These are phyloP conservation scores for Aspergillus luchuensis DNA, from an alignment of 2,329 filamentous ascomycete species.

Conservation along the genomic window DNA sequence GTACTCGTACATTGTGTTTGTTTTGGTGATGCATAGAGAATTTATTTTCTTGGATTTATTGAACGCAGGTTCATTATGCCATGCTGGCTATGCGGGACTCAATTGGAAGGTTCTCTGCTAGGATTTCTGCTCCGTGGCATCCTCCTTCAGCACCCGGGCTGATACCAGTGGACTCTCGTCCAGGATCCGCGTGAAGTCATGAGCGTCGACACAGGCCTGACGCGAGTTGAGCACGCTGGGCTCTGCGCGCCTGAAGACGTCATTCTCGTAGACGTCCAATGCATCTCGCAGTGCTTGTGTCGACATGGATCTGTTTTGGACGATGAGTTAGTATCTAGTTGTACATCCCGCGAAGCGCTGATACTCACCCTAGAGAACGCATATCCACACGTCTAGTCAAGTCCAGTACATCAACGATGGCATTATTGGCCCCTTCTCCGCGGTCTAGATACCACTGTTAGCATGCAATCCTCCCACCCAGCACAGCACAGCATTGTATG, in stretches of 20 bases:
- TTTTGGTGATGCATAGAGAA: no score
- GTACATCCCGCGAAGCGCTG: not conserved
- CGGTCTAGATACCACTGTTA: constrained; percentile 46
- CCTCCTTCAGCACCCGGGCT: constrained; percentile 32
- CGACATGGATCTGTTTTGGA: not conserved
- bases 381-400: constrained; percentile 41
- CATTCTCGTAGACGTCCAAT: constrained; percentile 46
- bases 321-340: not conserved
- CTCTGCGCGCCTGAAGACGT: constrained; percentile 47
- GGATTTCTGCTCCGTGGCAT: not conserved
- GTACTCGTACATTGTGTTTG: no score
- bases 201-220: constrained; percentile 58
- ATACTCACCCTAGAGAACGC: not conserved
- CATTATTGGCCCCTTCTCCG: constrained; percentile 61
- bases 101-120: not conserved
- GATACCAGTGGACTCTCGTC: constrained; percentile 42
- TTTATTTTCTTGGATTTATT: no score
- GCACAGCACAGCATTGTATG: not conserved
- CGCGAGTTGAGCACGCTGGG: constrained; percentile 55
- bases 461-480: not conserved
- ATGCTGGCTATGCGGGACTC: not conserved
- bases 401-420: constrained; percentile 55
- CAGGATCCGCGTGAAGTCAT: constrained; percentile 51
- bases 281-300: constrained; percentile 10
- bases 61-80: no score